A percentile compares a stretch with the other conserved stretches of the same genome.
Evolutionary conservation across 1,284 basidiomycete species (phyloP).

Genomic region (Rhodotorula sp.): DNA sequence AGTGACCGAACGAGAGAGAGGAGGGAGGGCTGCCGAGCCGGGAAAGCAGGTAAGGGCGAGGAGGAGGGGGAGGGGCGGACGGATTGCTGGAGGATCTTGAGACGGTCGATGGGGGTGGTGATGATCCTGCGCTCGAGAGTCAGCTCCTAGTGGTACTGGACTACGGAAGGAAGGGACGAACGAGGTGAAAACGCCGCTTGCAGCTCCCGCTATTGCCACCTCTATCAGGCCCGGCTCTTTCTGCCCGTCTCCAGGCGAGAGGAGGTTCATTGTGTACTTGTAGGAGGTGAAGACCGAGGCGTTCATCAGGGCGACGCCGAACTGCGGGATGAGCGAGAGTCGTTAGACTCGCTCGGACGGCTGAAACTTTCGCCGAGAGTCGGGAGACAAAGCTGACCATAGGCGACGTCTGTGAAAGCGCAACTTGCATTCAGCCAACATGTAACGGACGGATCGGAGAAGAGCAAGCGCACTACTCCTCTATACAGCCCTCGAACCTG

Average conservation of each 20-base stretch:
- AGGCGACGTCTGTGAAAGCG: constrained; percentile 55
- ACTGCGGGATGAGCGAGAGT: constrained; percentile 52
- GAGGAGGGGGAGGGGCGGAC: constrained; percentile 43
- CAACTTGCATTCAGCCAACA: background rate
- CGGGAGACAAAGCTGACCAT: constrained; percentile 56
- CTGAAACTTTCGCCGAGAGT: background rate
- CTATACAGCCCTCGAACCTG: constrained; percentile 65
- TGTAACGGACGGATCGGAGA: too few relatives aligned
- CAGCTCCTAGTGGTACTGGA: background rate
- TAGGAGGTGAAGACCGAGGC: constrained; percentile 73
- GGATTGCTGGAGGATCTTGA: constrained; percentile 76
- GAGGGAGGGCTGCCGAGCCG: constrained; percentile 53
- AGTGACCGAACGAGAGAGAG: constrained; percentile 58
- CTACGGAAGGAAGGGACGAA: constrained; percentile 52
- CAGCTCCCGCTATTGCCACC: constrained; percentile 71
- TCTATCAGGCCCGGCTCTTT: constrained; percentile 62
- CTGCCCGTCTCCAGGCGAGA: constrained; percentile 44
- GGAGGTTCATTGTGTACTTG: constrained; percentile 64
- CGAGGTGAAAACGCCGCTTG: constrained; percentile 73
- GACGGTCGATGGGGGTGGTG: constrained; percentile 75
- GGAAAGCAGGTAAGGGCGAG: background rate
- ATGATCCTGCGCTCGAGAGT: constrained; percentile 60
- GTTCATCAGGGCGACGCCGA: constrained; percentile 67
- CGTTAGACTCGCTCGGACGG: background rate
- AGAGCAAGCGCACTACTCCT: constrained; percentile 54